A percentile compares a stretch with the other conserved stretches of the same genome.
Evolutionary conservation across 176 grass and related monocot genomes (phyloP).

Genomic region (Pontederia paniculata): DNA sequence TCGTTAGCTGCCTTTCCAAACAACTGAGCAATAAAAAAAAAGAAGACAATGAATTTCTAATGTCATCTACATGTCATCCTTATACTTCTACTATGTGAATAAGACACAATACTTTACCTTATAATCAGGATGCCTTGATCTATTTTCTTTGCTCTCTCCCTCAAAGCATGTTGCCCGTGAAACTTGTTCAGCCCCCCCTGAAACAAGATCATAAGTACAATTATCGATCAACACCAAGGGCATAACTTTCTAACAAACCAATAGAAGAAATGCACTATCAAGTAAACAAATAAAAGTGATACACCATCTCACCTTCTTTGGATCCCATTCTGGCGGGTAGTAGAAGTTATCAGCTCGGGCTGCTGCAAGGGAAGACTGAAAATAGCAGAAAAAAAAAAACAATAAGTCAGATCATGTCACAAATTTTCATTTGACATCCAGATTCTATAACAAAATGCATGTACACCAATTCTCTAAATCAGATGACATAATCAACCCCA

Average conservation of each 20-base stretch:
- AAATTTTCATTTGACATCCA: too few relatives aligned
- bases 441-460: too few relatives aligned
- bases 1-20: too few relatives aligned
- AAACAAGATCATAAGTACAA: conserved; percentile 1
- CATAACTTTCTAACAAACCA: conserved; percentile 4
- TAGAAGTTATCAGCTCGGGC: conserved; percentile 95
- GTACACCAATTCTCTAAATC: too few relatives aligned
- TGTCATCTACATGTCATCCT: background rate
- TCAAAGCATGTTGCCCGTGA: conserved; percentile 80
- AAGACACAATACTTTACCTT: conserved; percentile 36
- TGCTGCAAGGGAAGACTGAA: conserved; percentile 76
- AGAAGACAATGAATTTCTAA: too few relatives aligned
- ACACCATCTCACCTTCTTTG: conserved; percentile 66
- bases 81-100: background rate
- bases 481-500: too few relatives aligned
- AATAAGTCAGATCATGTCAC: too few relatives aligned
- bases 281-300: conserved; percentile 1
- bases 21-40: too few relatives aligned
- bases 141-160: conserved; percentile 80
- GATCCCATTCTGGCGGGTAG: conserved; percentile 94
- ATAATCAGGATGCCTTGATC: conserved; percentile 95
- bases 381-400: conserved; percentile 6
- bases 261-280: background rate
- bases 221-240: conserved; percentile 1
- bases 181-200: conserved; percentile 97